A percentile compares a stretch with the other conserved stretches of the same genome.
phyloP scores from a whole-genome alignment of 768 basidiomycete genomes.

The Termitomyces sp. region DNA sequence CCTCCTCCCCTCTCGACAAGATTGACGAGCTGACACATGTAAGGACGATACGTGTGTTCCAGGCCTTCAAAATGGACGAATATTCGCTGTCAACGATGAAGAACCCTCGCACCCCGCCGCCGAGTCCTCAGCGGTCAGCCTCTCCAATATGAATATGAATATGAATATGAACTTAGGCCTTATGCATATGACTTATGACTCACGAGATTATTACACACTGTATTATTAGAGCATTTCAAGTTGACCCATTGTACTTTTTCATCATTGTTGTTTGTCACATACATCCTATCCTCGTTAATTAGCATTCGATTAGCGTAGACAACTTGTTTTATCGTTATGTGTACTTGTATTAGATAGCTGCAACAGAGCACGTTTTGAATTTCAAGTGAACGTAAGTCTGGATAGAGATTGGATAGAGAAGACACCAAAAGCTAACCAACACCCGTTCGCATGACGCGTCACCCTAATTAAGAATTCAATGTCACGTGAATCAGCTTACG shows the following conservation, averaged over 20 bases:
- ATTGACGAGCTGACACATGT: constrained; percentile 43
- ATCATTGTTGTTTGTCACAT: neutral
- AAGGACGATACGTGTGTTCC: constrained; percentile 49
- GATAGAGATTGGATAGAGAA: no score
- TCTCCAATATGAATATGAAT: neutral
- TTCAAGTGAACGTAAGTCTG: no score
- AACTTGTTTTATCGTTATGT: neutral
- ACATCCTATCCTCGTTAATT: neutral
- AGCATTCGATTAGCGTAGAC: neutral
- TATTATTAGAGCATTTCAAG: constrained; percentile 8
- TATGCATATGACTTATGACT: neutral
- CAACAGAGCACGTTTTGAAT: neutral
- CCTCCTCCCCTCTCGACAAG: constrained; percentile 12
- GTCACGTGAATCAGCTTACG: constrained; percentile 10
- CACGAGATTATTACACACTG: neutral
- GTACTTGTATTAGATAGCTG: neutral
- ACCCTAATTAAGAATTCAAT: neutral
- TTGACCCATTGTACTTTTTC: constrained; percentile 1
- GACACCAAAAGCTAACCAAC: no score
- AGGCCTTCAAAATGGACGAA: constrained; percentile 38
- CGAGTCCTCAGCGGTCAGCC: constrained; percentile 6
- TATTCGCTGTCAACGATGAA: constrained; percentile 16
- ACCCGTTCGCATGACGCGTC: constrained; percentile 1
- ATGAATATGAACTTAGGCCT: constrained; percentile 3
- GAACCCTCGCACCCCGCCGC: constrained; percentile 19